Percentiles rank a stretch among this genome's conserved stretches.
These are phyloP conservation scores for Magnolia kwangsiensis DNA, from an alignment of 164 flowering plant species.

Conservation along the genomic window DNA sequence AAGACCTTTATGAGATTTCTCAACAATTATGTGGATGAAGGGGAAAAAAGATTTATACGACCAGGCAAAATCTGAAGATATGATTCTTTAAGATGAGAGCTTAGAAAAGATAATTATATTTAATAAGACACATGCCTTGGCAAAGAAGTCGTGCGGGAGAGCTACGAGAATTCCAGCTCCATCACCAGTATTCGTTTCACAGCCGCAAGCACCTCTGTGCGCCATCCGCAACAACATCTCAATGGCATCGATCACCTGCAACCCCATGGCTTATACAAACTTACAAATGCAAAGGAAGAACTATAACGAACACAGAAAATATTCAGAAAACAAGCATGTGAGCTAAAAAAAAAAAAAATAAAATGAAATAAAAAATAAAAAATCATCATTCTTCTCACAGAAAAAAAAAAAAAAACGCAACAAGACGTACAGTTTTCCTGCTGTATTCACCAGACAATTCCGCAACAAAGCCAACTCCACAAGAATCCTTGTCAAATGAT, in stretches of 20 bases:
- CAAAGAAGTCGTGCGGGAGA: conserved; percentile 78
- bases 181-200: conserved; percentile 95
- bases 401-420: background rate
- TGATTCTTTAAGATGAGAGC: background rate
- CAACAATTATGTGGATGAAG: too few relatives aligned
- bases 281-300: background rate
- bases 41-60: background rate
- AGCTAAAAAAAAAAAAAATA: background rate
- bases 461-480: conserved; percentile 97
- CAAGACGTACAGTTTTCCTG: conserved; percentile 71
- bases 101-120: background rate
- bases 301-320: background rate
- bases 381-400: background rate
- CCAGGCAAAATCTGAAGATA: background rate
- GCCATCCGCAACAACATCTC: conserved; percentile 95
- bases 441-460: conserved; percentile 86
- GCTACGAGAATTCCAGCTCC: conserved; percentile 99
- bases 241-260: conserved; percentile 81
- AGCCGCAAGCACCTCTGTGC: conserved; percentile 98
- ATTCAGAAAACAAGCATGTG: background rate
- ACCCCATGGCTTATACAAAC: background rate
- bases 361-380: too few relatives aligned
- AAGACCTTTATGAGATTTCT: background rate
- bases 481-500: conserved; percentile 86
- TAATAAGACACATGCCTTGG: conserved; percentile 39